Evolutionary conservation across 129 eudicot species (phyloP), one percentile per base, ranked within the genome.

Genomic region (Heracleum sosnowskyi): DNA sequence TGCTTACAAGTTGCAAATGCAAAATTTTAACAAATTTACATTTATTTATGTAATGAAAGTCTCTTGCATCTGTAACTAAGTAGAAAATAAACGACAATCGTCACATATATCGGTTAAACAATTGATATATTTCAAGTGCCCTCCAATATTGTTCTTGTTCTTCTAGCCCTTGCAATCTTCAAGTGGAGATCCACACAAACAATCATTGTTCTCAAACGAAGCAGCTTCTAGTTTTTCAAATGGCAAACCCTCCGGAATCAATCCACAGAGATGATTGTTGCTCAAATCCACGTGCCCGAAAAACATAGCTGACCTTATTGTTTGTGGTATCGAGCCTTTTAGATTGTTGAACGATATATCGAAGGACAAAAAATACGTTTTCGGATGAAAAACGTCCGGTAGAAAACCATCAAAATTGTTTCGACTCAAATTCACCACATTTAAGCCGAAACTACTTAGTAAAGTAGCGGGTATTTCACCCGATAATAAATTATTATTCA

Each of bases 251-350:
- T 39, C 16, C 47, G 98, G 98, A 62, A 93, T 89, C 37, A 77
- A 26, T 0, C 98, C 98, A 42, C 98, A 93, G 2, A 93, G 83
- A 16, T 87, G 96, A 78, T 93, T 93, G 36, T 93, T 84, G 70
- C 97, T 93, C 29, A 93, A 76, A 69, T 93, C 98, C 90, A 93
- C 73, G 39, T 89, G 98, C 1, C 98, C 98, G 42, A 93, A 74
- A 70, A 76, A 93, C 84, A 79, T 82, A 3, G 91, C 96, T 37
- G 82, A 49, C 46, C 90, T 77, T 33, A 91, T 60, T 1, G 96
- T 81, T 45, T 84, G 85, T 12, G 98, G 98, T 28, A 94, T 83
- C 77, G 90, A 53, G 11, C 98, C 97, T 53, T 83, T 88, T 12
- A 94, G 57, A 3, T 79, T 81, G 57, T 94, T 94, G 53, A 82